A percentile compares a stretch with the other conserved stretches of the same genome.
Evolutionary conservation across 345 rosid genomes (phyloP).

Genomic region (Bretschneidera sinensis): DNA sequence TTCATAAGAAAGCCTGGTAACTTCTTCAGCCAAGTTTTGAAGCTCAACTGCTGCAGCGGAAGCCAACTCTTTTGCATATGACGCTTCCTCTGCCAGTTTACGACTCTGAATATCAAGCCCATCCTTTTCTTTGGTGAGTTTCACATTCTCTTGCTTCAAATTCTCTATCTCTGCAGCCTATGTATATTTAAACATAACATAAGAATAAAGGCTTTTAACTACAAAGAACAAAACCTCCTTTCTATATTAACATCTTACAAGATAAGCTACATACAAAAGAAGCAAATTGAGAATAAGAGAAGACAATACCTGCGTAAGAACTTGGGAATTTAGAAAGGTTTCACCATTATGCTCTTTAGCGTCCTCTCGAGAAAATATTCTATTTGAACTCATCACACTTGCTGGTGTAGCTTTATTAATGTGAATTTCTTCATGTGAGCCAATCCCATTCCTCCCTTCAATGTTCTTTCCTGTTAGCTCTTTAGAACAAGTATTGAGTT

Average conservation of each 20-base stretch:
- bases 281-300: too few relatives aligned
- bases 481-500: conserved; percentile 14
- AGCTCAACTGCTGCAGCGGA: conserved; percentile 71
- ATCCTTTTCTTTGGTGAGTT: conserved; percentile 47
- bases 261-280: conserved; percentile 7
- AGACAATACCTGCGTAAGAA: conserved; percentile 46
- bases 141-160: conserved; percentile 48
- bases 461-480: conserved; percentile 11
- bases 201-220: not conserved
- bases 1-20: conserved; percentile 58
- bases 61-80: conserved; percentile 71
- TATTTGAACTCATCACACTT: conserved; percentile 53
- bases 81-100: conserved; percentile 61
- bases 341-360: conserved; percentile 39
- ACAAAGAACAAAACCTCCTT: not conserved
- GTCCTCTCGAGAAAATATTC: conserved; percentile 64
- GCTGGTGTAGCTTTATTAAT: conserved; percentile 50
- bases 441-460: conserved; percentile 20
- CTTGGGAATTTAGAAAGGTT: conserved; percentile 32
- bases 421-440: conserved; percentile 33
- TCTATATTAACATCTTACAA: not conserved
- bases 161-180: conserved; percentile 58
- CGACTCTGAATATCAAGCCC: conserved; percentile 46
- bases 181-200: conserved; percentile 5
- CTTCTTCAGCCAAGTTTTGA: conserved; percentile 64